phyloP scores from a whole-genome alignment of 2,329 filamentous ascomycete genomes.

The Alternaria hordeiaustralica region DNA sequence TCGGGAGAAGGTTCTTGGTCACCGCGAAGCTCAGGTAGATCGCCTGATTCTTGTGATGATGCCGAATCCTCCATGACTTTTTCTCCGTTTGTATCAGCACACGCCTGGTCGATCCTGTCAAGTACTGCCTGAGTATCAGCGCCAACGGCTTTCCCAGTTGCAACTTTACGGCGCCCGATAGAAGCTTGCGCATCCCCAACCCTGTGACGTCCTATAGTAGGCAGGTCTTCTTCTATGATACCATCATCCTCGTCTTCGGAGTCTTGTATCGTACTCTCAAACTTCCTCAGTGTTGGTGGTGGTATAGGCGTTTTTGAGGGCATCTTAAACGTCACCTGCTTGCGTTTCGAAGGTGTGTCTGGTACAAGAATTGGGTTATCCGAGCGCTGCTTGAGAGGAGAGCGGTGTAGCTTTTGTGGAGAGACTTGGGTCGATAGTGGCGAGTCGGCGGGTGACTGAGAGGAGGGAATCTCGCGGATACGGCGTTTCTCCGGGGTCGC shows the following conservation, averaged over 20 bases:
- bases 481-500: conserved; percentile 43
- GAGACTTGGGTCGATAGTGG: conserved; percentile 36
- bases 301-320: conserved; percentile 13
- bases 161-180: background rate
- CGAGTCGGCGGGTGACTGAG: conserved; percentile 44
- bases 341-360: conserved; percentile 41
- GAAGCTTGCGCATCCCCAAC: conserved; percentile 10
- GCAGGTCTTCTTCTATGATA: conserved; percentile 26
- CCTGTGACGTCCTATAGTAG: background rate
- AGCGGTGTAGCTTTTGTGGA: conserved; percentile 21
- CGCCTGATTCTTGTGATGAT: conserved; percentile 16
- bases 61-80: background rate
- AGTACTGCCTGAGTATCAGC: conserved; percentile 37
- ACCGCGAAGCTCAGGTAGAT: background rate
- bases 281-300: conserved; percentile 27
- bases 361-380: conserved; percentile 8
- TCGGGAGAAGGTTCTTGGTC: conserved; percentile 24
- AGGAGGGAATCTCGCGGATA: conserved; percentile 42
- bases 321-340: conserved; percentile 37
- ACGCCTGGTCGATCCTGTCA: conserved; percentile 34
- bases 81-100: conserved; percentile 20
- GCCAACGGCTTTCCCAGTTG: conserved; percentile 18
- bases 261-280: conserved; percentile 40
- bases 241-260: conserved; percentile 43
- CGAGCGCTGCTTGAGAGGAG: conserved; percentile 23